Percentiles rank a stretch among this genome's conserved stretches.
These are phyloP conservation scores for Malus orientalis DNA, from an alignment of 306 rosid species.

Conservation along the genomic window DNA sequence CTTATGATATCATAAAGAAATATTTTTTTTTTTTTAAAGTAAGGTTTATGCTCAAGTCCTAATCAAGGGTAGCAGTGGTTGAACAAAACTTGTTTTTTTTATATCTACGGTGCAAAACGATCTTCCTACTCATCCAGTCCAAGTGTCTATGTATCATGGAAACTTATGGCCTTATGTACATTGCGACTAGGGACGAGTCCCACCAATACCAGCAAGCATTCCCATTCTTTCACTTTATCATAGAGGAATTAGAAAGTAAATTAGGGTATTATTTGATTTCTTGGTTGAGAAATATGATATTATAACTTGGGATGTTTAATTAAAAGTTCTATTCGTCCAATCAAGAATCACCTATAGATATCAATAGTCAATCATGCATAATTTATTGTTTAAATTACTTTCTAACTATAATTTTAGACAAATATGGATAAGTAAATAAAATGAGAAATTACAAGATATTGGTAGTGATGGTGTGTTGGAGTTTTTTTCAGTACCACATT, in stretches of 20 bases:
- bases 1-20: background rate
- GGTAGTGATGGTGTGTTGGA: background rate
- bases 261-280: background rate
- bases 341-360: background rate
- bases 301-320: background rate
- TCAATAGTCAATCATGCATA: background rate
- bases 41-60: background rate
- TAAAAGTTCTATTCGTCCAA: background rate
- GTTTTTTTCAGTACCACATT: background rate
- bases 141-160: background rate
- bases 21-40: no score
- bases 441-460: background rate
- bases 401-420: background rate
- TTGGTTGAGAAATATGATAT: conserved; percentile 4
- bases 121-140: background rate
- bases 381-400: background rate
- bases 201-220: background rate
- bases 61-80: conserved; percentile 1
- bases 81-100: background rate
- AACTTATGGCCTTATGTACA: background rate
- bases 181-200: background rate
- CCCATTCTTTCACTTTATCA: background rate
- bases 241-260: background rate
- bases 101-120: background rate
- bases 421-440: background rate